These are phyloP conservation scores for Globisporangium cederbergense DNA, from an alignment of 352 stramenopile genomes.

Conservation along the genomic window DNA sequence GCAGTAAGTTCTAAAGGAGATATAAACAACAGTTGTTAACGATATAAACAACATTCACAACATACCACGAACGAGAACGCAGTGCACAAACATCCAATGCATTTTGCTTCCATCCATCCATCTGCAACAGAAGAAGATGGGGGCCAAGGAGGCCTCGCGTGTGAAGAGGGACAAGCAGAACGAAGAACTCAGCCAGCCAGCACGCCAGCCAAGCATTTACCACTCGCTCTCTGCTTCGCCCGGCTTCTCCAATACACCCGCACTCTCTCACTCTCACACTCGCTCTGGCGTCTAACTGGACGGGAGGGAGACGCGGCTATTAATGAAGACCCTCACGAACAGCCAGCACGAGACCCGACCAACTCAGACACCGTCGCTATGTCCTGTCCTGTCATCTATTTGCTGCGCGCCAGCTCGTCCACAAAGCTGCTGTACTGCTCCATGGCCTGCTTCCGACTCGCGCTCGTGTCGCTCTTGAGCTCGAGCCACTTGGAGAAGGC, in stretches of 20 bases:
- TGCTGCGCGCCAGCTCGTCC: slow-evolving; percentile 63
- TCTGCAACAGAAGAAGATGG: background rate
- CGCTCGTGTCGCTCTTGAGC: slow-evolving; percentile 73
- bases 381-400: slow-evolving; percentile 29
- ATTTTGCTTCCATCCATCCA: background rate
- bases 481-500: slow-evolving; percentile 73
- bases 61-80: background rate
- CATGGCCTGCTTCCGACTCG: slow-evolving; percentile 63
- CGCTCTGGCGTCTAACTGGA: background rate
- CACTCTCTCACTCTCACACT: slow-evolving; percentile 3
- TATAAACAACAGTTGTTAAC: background rate
- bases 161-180: background rate
- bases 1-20: slow-evolving; percentile 30
- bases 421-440: slow-evolving; percentile 68
- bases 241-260: background rate
- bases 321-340: background rate
- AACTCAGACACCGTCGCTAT: background rate
- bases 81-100: background rate
- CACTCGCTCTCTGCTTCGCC: background rate
- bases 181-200: too few species aligned
- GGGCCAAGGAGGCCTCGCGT: background rate
- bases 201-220: too few species aligned
- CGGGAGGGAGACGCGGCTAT: background rate
- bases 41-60: background rate
- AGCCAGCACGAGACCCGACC: background rate